A percentile compares a stretch with the other conserved stretches of the same genome.
Evolutionary conservation across 2,329 filamentous ascomycete genomes (phyloP).

Genomic region (Aspergillus viridinutans): DNA sequence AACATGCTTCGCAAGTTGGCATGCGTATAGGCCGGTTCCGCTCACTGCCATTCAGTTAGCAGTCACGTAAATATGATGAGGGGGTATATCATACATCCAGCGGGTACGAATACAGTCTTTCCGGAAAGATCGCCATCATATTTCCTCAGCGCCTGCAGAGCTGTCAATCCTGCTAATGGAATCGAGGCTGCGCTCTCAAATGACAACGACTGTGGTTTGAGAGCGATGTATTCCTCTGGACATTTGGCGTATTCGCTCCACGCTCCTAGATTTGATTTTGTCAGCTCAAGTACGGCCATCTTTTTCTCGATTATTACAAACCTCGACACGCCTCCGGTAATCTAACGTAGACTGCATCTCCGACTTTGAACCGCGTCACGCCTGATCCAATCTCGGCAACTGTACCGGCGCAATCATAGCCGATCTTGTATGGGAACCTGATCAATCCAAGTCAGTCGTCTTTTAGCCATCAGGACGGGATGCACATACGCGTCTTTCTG

Average conservation of each 20-base stretch:
- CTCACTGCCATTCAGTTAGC: constrained; percentile 32
- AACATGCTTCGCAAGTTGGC: constrained; percentile 50
- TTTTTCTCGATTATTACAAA: background rate
- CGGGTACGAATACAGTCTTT: constrained; percentile 52
- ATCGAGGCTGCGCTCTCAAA: constrained; percentile 44
- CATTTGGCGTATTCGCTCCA: constrained; percentile 37
- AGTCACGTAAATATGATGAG: background rate
- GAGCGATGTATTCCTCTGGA: constrained; percentile 29
- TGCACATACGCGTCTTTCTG: constrained; percentile 28
- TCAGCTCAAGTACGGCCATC: background rate
- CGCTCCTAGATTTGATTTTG: constrained; percentile 21
- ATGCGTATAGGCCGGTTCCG: constrained; percentile 44
- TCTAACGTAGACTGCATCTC: constrained; percentile 38
- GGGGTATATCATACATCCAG: constrained; percentile 29
- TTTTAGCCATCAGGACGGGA: background rate
- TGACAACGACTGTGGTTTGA: constrained; percentile 40
- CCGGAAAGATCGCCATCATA: constrained; percentile 47
- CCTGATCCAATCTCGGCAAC: constrained; percentile 33
- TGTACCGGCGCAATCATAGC: constrained; percentile 41
- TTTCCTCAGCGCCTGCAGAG: constrained; percentile 42
- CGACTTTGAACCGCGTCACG: constrained; percentile 34
- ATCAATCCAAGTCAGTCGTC: background rate
- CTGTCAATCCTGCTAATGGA: constrained; percentile 40
- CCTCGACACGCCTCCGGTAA: constrained; percentile 31
- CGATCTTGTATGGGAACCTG: constrained; percentile 43